Conservation (phyloP, 352 stramenopile genomes). For the Phytophthora citrophthora region DNA sequence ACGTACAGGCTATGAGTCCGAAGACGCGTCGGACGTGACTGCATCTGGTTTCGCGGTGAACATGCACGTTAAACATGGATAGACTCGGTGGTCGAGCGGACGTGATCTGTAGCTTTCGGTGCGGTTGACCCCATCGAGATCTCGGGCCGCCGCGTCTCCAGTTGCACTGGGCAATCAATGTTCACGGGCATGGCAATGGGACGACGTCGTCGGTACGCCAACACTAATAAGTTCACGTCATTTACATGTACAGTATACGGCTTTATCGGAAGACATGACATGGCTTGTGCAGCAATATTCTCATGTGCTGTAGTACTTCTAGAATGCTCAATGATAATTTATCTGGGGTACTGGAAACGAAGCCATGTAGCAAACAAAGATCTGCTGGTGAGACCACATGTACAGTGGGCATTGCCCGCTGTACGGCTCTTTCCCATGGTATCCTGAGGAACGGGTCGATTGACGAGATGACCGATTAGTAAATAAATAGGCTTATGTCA, state of each 20-base stretch:
- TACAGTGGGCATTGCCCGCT: too few relatives aligned
- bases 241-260: too few relatives aligned
- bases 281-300: too few relatives aligned
- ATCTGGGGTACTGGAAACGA: too few relatives aligned
- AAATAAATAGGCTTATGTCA: too few relatives aligned
- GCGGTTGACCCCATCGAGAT: constrained; percentile 5
- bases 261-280: too few relatives aligned
- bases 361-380: too few relatives aligned
- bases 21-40: neutral
- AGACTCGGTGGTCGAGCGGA: constrained; percentile 11
- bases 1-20: constrained; percentile 2
- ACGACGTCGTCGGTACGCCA: neutral
- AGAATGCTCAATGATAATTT: too few relatives aligned
- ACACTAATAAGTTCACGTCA: neutral
- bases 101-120: constrained; percentile 8
- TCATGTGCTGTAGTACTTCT: too few relatives aligned
- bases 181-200: constrained; percentile 4
- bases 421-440: too few relatives aligned
- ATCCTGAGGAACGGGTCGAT: neutral
- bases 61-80: constrained; percentile 3
- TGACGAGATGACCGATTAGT: neutral
- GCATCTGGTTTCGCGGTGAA: constrained; percentile 9
- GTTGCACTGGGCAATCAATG: neutral
- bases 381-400: too few relatives aligned
- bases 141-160: neutral